Evolutionary conservation across 2,329 filamentous ascomycete species (phyloP), one percentile per base, ranked within the genome.

Genomic region (Fusarium heterosporum): DNA sequence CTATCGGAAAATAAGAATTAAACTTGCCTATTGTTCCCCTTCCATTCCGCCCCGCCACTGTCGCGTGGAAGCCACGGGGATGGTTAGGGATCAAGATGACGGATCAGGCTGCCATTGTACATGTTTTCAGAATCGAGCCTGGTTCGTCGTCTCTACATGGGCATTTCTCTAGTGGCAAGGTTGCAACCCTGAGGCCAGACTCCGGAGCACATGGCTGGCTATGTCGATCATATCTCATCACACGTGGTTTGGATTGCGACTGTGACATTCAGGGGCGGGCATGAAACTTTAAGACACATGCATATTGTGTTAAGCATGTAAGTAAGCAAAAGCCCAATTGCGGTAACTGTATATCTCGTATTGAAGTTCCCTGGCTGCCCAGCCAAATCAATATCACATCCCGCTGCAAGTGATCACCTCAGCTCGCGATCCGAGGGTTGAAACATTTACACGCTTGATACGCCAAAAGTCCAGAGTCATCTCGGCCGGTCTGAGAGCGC

Each of bases 241-340:
- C 61, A 65, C 61, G 64, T 66, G 64, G 64, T 47, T 49, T 60
- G 36, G 26, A 63, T 48, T 56, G 19, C 53, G 30, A 56, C 47
- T 26, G 47, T 53, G 38, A 53, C 38, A 56, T 53, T 56, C 28
- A 11, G 41, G 56, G 61, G 55, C 41, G 56, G 43, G 34, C 22
- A 22, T 22, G 22, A 22, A 32, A 50, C 45, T 40, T 50, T 22
- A n/a, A 36, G 32, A 25, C 41, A 47, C 43, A 46, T 16, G 10
- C 14, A 32, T 25, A 25, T 42, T 6, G 22, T 22, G 22, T 22
- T 22, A 22, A 22, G 22, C 22, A 22, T 22, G 22, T 22, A 22
- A 22, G 22, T 22, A 22, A 22, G 22, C 22, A 22, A 22, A 22
- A 29, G 28, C 8, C 28, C 28, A 17, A 11, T 28, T 34, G 29